Percentiles rank a stretch among this genome's conserved stretches.
These are phyloP conservation scores for Pseudogymnoascus sp. DNA, from an alignment of 2,329 filamentous ascomycete genomes.

Conservation along the genomic window DNA sequence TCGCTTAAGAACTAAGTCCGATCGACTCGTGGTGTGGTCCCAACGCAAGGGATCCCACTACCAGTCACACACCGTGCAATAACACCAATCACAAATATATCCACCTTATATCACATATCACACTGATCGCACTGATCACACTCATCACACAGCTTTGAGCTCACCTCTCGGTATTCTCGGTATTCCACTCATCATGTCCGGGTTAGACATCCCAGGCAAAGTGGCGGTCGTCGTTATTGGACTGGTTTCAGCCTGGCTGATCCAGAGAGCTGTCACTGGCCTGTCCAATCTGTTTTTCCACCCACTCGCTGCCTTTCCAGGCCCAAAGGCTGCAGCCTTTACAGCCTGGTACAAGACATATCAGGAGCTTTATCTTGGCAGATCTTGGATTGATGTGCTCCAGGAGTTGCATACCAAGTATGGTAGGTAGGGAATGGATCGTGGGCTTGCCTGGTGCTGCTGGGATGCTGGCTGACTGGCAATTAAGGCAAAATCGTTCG, in stretches of 20 bases:
- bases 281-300: conserved; percentile 24
- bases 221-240: not conserved
- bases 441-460: not conserved
- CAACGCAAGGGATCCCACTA: not conserved
- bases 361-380: conserved; percentile 22
- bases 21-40: not conserved
- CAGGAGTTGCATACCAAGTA: conserved; percentile 33
- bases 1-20: not conserved
- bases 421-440: conserved; percentile 28
- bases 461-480: not conserved
- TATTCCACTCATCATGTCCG: not conserved
- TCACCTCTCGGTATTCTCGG: not conserved
- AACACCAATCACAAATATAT: conserved; percentile 11
- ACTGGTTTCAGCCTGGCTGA: not conserved
- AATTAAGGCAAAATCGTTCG: conserved; percentile 26
- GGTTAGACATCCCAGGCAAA: not conserved
- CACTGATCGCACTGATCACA: not conserved
- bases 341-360: conserved; percentile 26
- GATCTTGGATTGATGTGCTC: conserved; percentile 19
- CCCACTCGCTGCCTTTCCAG: conserved; percentile 28
- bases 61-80: conserved; percentile 20
- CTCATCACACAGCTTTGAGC: not conserved
- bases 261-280: not conserved
- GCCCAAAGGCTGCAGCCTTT: conserved; percentile 28
- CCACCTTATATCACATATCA: conserved; percentile 4